Conservation (phyloP, 106 monocot species). For the Xerophyta viscosa region DNA sequence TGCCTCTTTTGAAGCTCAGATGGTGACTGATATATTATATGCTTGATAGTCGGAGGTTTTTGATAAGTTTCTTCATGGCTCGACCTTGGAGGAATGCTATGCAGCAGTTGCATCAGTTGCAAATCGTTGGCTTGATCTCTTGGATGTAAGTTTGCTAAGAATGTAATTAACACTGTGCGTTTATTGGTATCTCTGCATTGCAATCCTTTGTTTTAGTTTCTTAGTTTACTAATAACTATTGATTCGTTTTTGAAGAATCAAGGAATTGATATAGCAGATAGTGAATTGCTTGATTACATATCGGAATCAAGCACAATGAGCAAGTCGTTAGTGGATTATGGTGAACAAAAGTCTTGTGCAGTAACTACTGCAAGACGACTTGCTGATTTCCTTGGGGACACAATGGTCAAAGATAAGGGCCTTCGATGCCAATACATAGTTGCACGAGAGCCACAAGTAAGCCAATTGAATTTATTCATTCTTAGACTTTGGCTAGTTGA, state of each 20-base stretch:
- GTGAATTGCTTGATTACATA: conserved; percentile 94
- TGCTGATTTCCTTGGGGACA: conserved; percentile 92
- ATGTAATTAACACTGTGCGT: too few relatives aligned
- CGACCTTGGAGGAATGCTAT: conserved; percentile 91
- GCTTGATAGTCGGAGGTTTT: conserved; percentile 84
- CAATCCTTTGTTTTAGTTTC: too few relatives aligned
- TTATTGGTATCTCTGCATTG: too few relatives aligned
- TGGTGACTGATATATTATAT: conserved; percentile 1
- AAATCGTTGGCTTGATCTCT: conserved; percentile 90
- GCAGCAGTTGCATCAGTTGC: conserved; percentile 92
- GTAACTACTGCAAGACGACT: conserved; percentile 93
- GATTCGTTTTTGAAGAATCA: conserved; percentile 68
- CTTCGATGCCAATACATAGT: conserved; percentile 87
- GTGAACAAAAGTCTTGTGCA: conserved; percentile 90
- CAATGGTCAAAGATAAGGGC: conserved; percentile 98
- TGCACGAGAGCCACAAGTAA: conserved; percentile 85
- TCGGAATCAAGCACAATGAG: conserved; percentile 99
- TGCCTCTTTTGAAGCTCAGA: not conserved
- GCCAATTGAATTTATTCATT: not conserved
- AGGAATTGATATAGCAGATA: conserved; percentile 88
- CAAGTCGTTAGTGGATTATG: conserved; percentile 92
- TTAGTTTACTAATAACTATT: not conserved
- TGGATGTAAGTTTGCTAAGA: conserved; percentile 60
- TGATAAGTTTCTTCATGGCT: conserved; percentile 90
- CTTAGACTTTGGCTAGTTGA: not conserved